Evolutionary conservation across 2,329 filamentous ascomycete genomes (phyloP).

Genomic region (Alternaria arbusti): DNA sequence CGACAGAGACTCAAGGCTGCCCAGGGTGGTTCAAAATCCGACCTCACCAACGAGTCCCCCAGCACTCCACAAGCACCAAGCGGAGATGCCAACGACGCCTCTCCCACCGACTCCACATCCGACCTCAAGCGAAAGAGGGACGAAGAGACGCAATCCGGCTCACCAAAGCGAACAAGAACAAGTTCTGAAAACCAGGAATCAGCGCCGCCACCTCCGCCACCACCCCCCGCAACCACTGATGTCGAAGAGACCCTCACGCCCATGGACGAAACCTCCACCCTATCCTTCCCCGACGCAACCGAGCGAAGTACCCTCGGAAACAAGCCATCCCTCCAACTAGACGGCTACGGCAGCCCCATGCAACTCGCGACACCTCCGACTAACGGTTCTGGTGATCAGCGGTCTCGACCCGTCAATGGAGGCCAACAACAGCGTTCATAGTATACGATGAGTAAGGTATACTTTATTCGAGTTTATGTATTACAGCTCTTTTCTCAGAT

Average conservation of each 20-base stretch:
- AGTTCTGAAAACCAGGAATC: slow-evolving; percentile 46
- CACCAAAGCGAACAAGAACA: slow-evolving; percentile 42
- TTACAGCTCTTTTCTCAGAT: background rate
- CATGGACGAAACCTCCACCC: slow-evolving; percentile 27
- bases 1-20: slow-evolving; percentile 65
- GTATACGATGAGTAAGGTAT: background rate
- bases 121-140: slow-evolving; percentile 49
- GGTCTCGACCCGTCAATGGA: background rate
- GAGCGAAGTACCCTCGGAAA: slow-evolving; percentile 14
- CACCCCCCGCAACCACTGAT: slow-evolving; percentile 39
- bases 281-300: slow-evolving; percentile 19
- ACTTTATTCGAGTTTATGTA: slow-evolving; percentile 1
- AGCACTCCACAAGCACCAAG: slow-evolving; percentile 22
- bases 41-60: slow-evolving; percentile 21
- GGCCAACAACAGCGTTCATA: background rate
- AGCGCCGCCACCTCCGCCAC: slow-evolving; percentile 52
- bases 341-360: slow-evolving; percentile 40
- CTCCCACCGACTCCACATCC: slow-evolving; percentile 33
- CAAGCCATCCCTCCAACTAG: slow-evolving; percentile 12
- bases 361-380: slow-evolving; percentile 55
- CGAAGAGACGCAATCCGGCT: slow-evolving; percentile 35
- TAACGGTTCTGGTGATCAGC: slow-evolving; percentile 39
- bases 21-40: slow-evolving; percentile 39
- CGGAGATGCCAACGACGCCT: slow-evolving; percentile 15
- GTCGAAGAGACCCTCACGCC: slow-evolving; percentile 36